Percentiles rank a stretch among this genome's conserved stretches.
Conservation (phyloP, 78 protist species). For the Cavenderia fasciculata region DNA sequence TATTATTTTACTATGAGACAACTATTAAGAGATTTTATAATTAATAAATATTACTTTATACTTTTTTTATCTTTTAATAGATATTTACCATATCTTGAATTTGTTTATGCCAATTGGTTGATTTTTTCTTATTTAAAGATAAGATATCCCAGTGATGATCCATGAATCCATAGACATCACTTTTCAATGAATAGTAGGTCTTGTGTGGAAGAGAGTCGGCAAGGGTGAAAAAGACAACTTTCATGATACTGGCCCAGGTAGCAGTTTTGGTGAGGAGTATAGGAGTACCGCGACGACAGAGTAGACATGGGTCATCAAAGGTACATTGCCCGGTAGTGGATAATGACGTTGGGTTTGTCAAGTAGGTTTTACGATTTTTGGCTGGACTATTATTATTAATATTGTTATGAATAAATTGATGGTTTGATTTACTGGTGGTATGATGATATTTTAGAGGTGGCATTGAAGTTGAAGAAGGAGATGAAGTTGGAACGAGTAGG, state of each 20-base stretch:
- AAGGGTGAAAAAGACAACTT: constrained; percentile 3
- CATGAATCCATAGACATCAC: constrained; percentile 6
- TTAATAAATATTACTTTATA: too few relatives aligned
- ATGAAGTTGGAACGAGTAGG: too few relatives aligned
- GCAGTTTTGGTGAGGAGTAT: not conserved
- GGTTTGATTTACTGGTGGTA: too few relatives aligned
- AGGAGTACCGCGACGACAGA: not conserved
- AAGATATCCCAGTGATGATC: not conserved
- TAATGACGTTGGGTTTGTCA: too few relatives aligned
- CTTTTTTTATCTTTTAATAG: too few relatives aligned
- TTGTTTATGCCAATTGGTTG: constrained; percentile 15
- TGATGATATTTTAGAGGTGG: too few relatives aligned
- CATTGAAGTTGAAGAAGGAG: too few relatives aligned
- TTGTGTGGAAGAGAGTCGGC: not conserved
- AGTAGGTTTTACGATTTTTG: too few relatives aligned
- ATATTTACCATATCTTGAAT: constrained; percentile 37
- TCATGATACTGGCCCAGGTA: constrained; percentile 16
- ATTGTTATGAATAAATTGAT: too few relatives aligned
- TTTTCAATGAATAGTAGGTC: not conserved
- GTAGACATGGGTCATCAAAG: not conserved
- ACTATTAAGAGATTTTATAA: not conserved
- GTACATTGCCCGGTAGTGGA: too few relatives aligned
- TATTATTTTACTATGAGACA: constrained; percentile 25
- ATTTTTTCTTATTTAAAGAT: not conserved
- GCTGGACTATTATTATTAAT: too few relatives aligned